Evolutionary conservation across 345 rosid species (phyloP).

Genomic region (Rhodamnia argentea): DNA sequence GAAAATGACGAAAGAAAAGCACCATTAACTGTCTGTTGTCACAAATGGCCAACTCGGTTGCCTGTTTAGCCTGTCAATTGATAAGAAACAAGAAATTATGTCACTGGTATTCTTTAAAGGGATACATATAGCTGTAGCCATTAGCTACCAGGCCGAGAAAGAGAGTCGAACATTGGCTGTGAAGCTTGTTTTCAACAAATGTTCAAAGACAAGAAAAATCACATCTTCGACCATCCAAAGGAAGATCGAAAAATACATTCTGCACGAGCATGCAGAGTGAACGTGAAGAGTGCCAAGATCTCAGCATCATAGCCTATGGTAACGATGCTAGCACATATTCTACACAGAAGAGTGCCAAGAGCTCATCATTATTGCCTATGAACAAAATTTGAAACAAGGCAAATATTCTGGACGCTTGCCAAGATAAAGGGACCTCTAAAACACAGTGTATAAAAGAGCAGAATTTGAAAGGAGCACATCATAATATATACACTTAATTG

Average conservation of each 20-base stretch:
- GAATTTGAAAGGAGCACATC: neutral
- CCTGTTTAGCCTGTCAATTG: conserved; percentile 55
- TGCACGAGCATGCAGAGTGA: neutral
- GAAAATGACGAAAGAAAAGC: conserved; percentile 10
- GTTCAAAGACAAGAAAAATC: neutral
- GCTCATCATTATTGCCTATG: neutral
- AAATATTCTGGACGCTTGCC: neutral
- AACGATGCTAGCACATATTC: neutral
- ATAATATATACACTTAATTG: neutral
- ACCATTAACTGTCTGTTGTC: conserved; percentile 77
- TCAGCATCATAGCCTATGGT: neutral
- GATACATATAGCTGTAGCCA: neutral
- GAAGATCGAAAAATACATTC: neutral
- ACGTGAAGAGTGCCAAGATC: neutral
- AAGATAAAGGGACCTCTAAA: neutral
- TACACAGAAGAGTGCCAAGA: neutral
- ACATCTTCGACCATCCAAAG: neutral
- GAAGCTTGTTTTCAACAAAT: neutral
- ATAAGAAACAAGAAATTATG: neutral
- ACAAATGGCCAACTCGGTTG: conserved; percentile 53
- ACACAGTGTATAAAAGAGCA: neutral
- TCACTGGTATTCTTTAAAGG: neutral
- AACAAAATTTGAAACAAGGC: neutral
- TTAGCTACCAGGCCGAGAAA: neutral
- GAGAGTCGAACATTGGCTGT: neutral